Conservation (phyloP, 164 flowering plant species). For the Vitis labrusca region DNA sequence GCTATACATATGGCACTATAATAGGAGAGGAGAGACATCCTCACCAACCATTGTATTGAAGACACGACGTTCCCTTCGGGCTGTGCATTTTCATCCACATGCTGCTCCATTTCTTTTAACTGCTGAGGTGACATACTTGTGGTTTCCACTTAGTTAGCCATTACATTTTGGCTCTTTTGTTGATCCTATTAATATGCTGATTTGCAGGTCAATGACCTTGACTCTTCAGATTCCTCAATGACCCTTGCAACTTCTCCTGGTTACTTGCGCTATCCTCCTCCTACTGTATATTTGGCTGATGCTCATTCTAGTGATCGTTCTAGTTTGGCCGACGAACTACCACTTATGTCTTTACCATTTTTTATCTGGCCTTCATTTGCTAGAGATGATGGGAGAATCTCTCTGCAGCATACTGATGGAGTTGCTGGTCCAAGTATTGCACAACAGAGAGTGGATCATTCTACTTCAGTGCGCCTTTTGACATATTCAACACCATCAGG, state of each 20-base stretch:
- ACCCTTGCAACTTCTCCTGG: conserved; percentile 80
- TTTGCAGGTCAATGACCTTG: conserved; percentile 86
- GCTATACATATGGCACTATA: conserved; percentile 95
- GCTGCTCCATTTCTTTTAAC: conserved; percentile 89
- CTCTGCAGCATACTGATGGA: conserved; percentile 35
- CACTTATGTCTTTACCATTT: conserved; percentile 60
- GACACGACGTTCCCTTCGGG: conserved; percentile 93
- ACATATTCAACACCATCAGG: conserved; percentile 53
- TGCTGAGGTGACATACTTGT: conserved; percentile 67
- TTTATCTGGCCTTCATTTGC: conserved; percentile 61
- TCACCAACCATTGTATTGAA: conserved; percentile 69
- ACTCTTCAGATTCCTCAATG: conserved; percentile 83
- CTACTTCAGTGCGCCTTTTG: conserved; percentile 56
- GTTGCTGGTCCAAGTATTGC: conserved; percentile 29
- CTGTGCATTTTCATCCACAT: conserved; percentile 97
- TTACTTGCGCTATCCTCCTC: conserved; percentile 82
- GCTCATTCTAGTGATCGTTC: conserved; percentile 47
- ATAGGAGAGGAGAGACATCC: conserved; percentile 54
- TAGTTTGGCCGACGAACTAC: conserved; percentile 39
- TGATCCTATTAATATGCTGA: conserved; percentile 20
- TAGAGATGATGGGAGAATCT: conserved; percentile 44
- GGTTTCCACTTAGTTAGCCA: conserved; percentile 7
- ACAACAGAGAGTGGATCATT: conserved; percentile 45
- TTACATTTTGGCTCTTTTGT: background rate
- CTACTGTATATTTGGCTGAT: conserved; percentile 72